Evolutionary conservation across 1,284 basidiomycete genomes (phyloP).

Genomic region (Moesziomyces globuligerus): DNA sequence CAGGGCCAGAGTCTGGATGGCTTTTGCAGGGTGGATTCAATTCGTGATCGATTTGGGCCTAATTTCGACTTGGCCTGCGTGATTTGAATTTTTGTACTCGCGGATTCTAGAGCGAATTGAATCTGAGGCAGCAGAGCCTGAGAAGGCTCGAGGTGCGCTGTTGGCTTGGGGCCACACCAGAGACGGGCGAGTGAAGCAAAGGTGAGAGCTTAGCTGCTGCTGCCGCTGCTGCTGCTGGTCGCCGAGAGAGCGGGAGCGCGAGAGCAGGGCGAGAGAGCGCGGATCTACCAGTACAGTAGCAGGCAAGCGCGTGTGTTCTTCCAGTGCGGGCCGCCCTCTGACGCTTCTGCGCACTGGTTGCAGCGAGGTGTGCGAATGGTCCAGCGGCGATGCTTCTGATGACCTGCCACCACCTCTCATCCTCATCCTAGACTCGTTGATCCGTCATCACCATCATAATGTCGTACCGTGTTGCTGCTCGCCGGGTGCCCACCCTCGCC

Average conservation of each 20-base stretch:
- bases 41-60: slow-evolving; percentile 33
- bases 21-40: background rate
- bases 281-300: background rate
- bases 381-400: background rate
- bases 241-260: no score
- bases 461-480: slow-evolving; percentile 49
- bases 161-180: no score
- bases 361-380: background rate
- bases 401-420: slow-evolving; percentile 10
- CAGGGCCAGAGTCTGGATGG: slow-evolving; percentile 15
- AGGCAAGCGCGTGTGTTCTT: background rate
- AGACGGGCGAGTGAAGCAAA: no score
- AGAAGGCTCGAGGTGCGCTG: no score
- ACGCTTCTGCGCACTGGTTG: no score
- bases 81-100: slow-evolving; percentile 1
- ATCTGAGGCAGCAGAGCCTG: background rate
- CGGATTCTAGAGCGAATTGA: background rate
- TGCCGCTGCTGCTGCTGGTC: no score
- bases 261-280: background rate
- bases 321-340: no score
- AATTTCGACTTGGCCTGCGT: background rate
- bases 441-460: slow-evolving; percentile 18
- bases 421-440: slow-evolving; percentile 5
- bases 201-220: no score
- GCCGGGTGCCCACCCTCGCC: slow-evolving; percentile 50